phyloP scores from a whole-genome alignment of 2,329 filamentous ascomycete species.

The Nectriaceae sp. region DNA sequence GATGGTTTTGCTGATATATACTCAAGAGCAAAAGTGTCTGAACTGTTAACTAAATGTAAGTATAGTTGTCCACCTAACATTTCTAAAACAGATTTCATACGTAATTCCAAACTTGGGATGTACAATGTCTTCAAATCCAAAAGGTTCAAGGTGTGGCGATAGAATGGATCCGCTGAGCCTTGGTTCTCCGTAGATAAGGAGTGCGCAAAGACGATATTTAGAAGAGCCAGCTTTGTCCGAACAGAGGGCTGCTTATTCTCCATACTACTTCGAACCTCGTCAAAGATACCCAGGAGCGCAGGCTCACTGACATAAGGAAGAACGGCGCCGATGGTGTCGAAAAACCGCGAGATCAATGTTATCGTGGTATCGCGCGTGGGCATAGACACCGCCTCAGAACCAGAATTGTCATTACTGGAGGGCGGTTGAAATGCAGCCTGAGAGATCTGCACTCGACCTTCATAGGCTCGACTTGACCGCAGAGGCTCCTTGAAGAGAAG shows the following conservation, averaged over 20 bases:
- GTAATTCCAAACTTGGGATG: constrained; percentile 19
- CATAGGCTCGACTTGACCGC: constrained; percentile 3
- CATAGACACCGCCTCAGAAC: constrained; percentile 10
- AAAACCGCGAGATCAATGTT: constrained; percentile 27
- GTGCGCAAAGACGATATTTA: constrained; percentile 32
- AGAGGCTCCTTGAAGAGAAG: constrained; percentile 11
- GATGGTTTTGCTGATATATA: constrained; percentile 37
- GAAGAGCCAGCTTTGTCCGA: constrained; percentile 19
- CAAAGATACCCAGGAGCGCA: constrained; percentile 19
- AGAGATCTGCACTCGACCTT: constrained; percentile 2
- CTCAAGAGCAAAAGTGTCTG: constrained; percentile 34
- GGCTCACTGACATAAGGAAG: constrained; percentile 27
- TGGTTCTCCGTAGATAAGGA: constrained; percentile 23
- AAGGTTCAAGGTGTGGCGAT: constrained; percentile 25
- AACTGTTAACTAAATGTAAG: constrained; percentile 16
- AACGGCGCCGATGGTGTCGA: constrained; percentile 31
- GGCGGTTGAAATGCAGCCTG: not conserved
- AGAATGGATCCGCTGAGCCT: constrained; percentile 27
- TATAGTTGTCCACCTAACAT: no score
- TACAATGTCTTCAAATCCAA: constrained; percentile 28
- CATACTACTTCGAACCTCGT: constrained; percentile 12
- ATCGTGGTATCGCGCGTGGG: constrained; percentile 17
- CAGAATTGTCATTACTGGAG: not conserved
- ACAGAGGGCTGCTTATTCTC: constrained; percentile 10
- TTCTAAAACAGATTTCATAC: constrained; percentile 7